Evolutionary conservation across 2,329 filamentous ascomycete species (phyloP).

Genomic region (Amauroascus niger): DNA sequence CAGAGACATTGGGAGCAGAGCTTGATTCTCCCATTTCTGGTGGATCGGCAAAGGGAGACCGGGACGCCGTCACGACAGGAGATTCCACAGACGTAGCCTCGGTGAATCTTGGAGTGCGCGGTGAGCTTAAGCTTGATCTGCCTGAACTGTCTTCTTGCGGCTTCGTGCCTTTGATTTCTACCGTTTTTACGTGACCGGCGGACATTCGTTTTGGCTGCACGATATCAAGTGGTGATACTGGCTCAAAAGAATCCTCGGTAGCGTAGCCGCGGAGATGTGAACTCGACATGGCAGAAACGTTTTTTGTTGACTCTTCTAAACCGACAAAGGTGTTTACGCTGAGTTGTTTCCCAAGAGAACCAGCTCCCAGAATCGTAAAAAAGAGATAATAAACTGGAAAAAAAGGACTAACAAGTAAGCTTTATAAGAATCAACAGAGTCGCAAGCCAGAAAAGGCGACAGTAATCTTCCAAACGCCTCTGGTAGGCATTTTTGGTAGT

Average conservation of each 20-base stretch:
- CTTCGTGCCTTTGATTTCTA: neutral
- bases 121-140: slow-evolving; percentile 38
- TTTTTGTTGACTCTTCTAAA: neutral
- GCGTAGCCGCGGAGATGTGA: slow-evolving; percentile 13
- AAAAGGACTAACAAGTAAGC: neutral
- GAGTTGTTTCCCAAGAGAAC: slow-evolving; percentile 8
- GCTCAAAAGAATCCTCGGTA: slow-evolving; percentile 16
- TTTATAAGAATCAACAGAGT: neutral
- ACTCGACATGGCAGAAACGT: slow-evolving; percentile 13
- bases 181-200: slow-evolving; percentile 24
- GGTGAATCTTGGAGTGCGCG: slow-evolving; percentile 53
- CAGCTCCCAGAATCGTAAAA: neutral
- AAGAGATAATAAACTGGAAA: neutral
- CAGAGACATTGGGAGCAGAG: slow-evolving; percentile 57
- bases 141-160: neutral
- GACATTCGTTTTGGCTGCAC: slow-evolving; percentile 28
- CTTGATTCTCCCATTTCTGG: slow-evolving; percentile 37
- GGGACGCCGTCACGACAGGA: slow-evolving; percentile 42
- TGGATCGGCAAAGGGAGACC: slow-evolving; percentile 46
- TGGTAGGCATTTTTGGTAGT: neutral
- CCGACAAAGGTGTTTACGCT: neutral
- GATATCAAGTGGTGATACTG: slow-evolving; percentile 25
- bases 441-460: neutral
- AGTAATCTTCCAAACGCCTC: no score
- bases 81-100: slow-evolving; percentile 57